Base-by-base conservation (phyloP, 1,284 basidiomycete genomes). In the Cerrena zonata region DNA sequence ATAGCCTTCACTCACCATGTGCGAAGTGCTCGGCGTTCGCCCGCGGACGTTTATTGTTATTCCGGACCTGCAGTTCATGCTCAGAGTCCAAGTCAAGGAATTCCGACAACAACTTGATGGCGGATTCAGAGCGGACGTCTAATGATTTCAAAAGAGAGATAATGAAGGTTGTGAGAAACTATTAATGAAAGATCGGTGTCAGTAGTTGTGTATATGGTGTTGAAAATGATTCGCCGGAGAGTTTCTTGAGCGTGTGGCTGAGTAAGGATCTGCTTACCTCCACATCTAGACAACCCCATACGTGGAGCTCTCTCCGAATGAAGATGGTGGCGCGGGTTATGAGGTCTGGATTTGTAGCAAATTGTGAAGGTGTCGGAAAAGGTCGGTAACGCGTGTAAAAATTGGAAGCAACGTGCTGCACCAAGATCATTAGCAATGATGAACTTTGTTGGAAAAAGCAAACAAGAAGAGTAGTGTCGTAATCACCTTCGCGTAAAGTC, bases 11-110 rank as follows among this genome's bases (percentile, higher is more conserved):
- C 78, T 61, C 58, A 89, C 89, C 89, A 69, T 94, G 91, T 5
- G 86, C 86, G 68, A 94, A 92, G 67, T 94, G 92, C 62, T 94
- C 91, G 10, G 91, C 86, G 56, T 87, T 86, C 30, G 73, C 68
- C 51, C 79, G 78, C 50, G 80, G 74, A 11, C 73, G 72, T 12
- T 79, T 81, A 47, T 77, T 75, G 22, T 18, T 7, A n/a, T 43
- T 34, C 25, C 34, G 22, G 15, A 38, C 43, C 18, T 45, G 49
- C 18, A 50, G 30, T 19, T 50, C 49, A 44, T 50, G 52, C 47
- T 60, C 57, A 12, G 69, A 65, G 55, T 86, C 86, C 67, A 89
- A 76, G 61, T 94, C 91, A 34, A 94, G 73, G 66, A 92, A 91
- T 58, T 93, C 91, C 11, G 86, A 75, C 3, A 94, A 72, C 10